Conservation (phyloP, 2,329 filamentous ascomycete genomes). For the Coniochaeta prunicola region DNA sequence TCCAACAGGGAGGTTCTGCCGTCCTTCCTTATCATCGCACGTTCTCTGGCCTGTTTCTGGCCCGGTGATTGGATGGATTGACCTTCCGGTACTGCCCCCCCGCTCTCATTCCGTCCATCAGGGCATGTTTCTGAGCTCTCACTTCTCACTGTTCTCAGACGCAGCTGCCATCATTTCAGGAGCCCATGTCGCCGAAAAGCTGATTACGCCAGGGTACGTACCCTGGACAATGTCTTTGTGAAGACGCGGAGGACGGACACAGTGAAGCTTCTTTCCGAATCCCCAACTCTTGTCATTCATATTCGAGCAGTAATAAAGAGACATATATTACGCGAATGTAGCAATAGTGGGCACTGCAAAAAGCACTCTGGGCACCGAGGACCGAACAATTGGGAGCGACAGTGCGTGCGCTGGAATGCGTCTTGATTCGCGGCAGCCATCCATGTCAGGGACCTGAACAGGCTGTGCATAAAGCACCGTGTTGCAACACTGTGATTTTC, state of each 20-base stretch:
- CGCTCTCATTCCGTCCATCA: neutral
- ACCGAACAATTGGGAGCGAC: neutral
- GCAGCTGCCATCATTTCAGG: neutral
- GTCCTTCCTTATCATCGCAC: neutral
- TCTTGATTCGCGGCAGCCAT: neutral
- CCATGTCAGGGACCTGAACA: neutral
- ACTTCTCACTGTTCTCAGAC: neutral
- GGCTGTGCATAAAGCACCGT: neutral
- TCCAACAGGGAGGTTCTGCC: constrained; percentile 1
- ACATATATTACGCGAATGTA: too few species aligned
- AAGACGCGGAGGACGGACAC: too few species aligned
- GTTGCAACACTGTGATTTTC: neutral
- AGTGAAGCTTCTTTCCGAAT: too few species aligned
- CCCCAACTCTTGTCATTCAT: too few species aligned
- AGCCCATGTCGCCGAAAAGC: too few species aligned
- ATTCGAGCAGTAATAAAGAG: too few species aligned
- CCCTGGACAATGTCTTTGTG: too few species aligned
- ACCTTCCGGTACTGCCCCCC: neutral
- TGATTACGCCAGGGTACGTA: too few species aligned
- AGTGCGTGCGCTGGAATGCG: neutral
- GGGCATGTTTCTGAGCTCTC: neutral
- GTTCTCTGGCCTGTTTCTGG: neutral
- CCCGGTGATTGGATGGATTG: neutral
- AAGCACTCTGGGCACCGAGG: neutral
- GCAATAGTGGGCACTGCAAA: neutral